phyloP scores from a whole-genome alignment of 257 asterid species.

The Nicotiana paniculata region DNA sequence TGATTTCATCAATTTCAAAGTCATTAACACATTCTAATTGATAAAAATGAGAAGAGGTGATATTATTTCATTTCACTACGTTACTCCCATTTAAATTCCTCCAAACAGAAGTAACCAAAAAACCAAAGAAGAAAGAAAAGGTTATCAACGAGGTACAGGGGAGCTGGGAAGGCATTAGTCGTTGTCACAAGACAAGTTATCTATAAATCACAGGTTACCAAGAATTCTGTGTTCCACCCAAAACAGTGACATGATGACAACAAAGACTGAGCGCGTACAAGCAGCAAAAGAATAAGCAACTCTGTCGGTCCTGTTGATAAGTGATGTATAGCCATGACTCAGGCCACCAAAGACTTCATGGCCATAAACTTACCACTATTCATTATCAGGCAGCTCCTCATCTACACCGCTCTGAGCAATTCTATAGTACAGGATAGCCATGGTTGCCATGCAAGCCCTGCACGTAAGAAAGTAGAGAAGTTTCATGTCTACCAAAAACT shows the following conservation, averaged over 20 bases:
- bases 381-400: slow-evolving; percentile 48
- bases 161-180: neutral
- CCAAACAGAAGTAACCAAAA: neutral
- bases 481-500: slow-evolving; percentile 9
- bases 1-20: neutral
- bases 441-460: slow-evolving; percentile 99
- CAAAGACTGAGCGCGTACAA: neutral
- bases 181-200: neutral
- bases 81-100: neutral
- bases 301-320: neutral
- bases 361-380: slow-evolving; percentile 29
- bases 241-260: slow-evolving; percentile 1
- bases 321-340: neutral
- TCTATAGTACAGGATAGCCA: slow-evolving; percentile 88
- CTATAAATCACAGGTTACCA: slow-evolving; percentile 9
- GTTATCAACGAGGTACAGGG: slow-evolving; percentile 4
- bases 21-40: neutral
- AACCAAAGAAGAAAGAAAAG: neutral
- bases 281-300: neutral
- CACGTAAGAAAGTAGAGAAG: slow-evolving; percentile 1
- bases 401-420: slow-evolving; percentile 62
- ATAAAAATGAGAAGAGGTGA: neutral
- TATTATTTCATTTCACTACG: neutral
- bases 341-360: neutral
- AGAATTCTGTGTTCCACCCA: slow-evolving; percentile 1